Evolutionary conservation across 163 green algal species (phyloP).

Genomic region (Chlamydomonas reinhardtii): DNA sequence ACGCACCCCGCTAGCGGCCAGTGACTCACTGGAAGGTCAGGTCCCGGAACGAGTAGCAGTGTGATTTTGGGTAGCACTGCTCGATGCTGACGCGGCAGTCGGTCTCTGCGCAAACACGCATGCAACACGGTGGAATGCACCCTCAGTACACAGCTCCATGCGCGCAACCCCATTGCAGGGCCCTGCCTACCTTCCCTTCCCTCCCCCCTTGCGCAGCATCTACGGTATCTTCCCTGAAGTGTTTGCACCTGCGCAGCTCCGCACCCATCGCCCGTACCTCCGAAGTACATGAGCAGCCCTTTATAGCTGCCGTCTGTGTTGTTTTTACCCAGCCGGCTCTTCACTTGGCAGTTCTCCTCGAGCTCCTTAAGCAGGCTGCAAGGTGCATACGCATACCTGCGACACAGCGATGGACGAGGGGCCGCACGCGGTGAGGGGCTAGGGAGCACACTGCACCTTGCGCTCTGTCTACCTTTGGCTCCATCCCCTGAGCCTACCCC

Average conservation of each 20-base stretch:
- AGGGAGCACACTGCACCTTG: too few species aligned
- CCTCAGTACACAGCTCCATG: background rate
- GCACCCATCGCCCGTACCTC: background rate
- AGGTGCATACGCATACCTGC: background rate
- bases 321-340: constrained; percentile 21
- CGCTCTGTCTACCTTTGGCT: too few species aligned
- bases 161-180: background rate
- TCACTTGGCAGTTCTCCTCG: constrained; percentile 46
- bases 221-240: too few species aligned
- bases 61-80: constrained; percentile 34
- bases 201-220: too few species aligned
- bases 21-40: constrained; percentile 18
- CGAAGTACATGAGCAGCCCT: constrained; percentile 44
- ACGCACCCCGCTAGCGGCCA: too few species aligned
- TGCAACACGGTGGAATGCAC: background rate
- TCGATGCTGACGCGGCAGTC: constrained; percentile 20
- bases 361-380: constrained; percentile 34
- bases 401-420: background rate
- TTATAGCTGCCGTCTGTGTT: constrained; percentile 16
- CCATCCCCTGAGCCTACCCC: background rate
- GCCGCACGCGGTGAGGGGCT: background rate
- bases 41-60: constrained; percentile 47
- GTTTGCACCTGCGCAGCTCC: background rate
- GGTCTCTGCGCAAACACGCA: constrained; percentile 22
- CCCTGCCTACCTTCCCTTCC: background rate